These are phyloP conservation scores for Lactifluus pinguis DNA, from an alignment of 768 basidiomycete genomes.

Conservation along the genomic window DNA sequence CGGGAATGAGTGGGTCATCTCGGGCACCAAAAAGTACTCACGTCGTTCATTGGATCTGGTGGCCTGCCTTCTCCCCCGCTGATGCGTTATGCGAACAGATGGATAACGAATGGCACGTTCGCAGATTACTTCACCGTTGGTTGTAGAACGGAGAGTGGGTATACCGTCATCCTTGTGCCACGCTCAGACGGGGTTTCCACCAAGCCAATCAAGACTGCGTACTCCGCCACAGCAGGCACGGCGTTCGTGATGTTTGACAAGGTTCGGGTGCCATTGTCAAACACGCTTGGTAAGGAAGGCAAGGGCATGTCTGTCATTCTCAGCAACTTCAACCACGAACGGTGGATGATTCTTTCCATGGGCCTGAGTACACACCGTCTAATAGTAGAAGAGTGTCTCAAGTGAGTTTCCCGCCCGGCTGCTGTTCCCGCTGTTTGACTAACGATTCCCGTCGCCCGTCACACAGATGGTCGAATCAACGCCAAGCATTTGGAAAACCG, in stretches of 20 bases:
- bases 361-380: conserved; percentile 68
- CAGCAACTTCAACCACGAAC: conserved; percentile 83
- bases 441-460: not conserved
- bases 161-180: conserved; percentile 67
- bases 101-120: conserved; percentile 86
- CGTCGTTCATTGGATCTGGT: not conserved
- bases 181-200: conserved; percentile 69
- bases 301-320: conserved; percentile 77
- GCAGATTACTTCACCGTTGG: conserved; percentile 80
- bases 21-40: conserved; percentile 83
- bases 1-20: conserved; percentile 81
- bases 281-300: conserved; percentile 83
- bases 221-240: conserved; percentile 87
- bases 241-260: conserved; percentile 78
- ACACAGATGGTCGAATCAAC: conserved; percentile 76
- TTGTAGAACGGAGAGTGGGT: conserved; percentile 65
- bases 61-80: not conserved
- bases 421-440: not conserved
- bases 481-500: conserved; percentile 86
- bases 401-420: conserved; percentile 34
- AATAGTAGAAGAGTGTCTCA: conserved; percentile 84
- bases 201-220: conserved; percentile 85
- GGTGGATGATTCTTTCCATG: conserved; percentile 76
- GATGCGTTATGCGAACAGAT: conserved; percentile 35
- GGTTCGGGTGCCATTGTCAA: conserved; percentile 70